Percentiles rank a stretch among this genome's conserved stretches.
Evolutionary conservation across 805 yeast species (phyloP).

Genomic region (Myxozyma neotropica): DNA sequence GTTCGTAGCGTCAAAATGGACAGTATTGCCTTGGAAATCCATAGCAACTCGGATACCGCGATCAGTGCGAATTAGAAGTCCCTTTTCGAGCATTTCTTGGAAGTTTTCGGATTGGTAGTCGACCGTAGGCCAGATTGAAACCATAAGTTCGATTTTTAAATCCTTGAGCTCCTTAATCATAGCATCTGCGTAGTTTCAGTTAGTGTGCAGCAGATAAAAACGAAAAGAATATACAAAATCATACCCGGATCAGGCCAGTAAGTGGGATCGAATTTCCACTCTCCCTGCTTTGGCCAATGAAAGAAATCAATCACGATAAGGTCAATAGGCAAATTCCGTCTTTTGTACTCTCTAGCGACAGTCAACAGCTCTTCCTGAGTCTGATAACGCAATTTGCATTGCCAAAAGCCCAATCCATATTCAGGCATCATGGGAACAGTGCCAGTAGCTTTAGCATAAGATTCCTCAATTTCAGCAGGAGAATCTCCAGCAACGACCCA

Average conservation of each 20-base stretch:
- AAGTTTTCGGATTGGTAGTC: constrained; percentile 31
- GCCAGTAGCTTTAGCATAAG: constrained; percentile 33
- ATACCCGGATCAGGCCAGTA: constrained; percentile 34
- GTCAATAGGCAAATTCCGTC: constrained; percentile 30
- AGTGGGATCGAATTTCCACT: constrained; percentile 31
- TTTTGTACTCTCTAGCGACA: constrained; percentile 29
- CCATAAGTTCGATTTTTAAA: constrained; percentile 30
- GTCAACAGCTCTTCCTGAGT: constrained; percentile 34
- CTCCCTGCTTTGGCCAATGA: constrained; percentile 35
- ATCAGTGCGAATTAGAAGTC: constrained; percentile 29
- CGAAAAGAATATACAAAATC: not conserved
- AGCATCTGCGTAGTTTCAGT: constrained; percentile 17
- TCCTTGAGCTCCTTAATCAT: constrained; percentile 30
- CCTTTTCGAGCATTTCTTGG: constrained; percentile 32
- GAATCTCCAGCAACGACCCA: constrained; percentile 35
- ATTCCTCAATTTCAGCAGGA: constrained; percentile 31
- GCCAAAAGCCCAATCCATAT: constrained; percentile 34
- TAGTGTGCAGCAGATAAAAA: not conserved
- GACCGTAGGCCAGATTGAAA: constrained; percentile 35
- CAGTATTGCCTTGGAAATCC: constrained; percentile 31
- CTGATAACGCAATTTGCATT: constrained; percentile 33
- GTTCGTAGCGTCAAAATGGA: constrained; percentile 31
- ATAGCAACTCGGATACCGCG: constrained; percentile 29
- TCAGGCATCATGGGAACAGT: constrained; percentile 34
- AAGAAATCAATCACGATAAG: constrained; percentile 32